Percentiles rank a stretch among this genome's conserved stretches.
Evolutionary conservation across 139 green algal species (phyloP).

Genomic region (Chlamydomonas sp.): DNA sequence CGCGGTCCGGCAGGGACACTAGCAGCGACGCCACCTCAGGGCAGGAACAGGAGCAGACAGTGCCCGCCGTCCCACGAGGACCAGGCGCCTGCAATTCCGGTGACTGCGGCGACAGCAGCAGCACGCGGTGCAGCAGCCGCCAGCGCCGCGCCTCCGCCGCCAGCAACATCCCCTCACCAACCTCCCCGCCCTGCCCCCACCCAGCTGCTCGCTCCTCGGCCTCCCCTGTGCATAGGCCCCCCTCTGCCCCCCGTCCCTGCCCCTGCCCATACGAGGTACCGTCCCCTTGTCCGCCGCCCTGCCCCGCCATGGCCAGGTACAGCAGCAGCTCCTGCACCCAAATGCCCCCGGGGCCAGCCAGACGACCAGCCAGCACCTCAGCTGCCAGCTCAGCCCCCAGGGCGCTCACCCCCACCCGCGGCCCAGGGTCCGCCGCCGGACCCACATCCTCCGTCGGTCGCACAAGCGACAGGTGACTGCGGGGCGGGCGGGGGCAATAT

Average conservation of each 20-base stretch:
- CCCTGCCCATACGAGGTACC: not conserved
- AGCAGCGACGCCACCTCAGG: conserved; percentile 28
- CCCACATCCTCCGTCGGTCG: conserved; percentile 7
- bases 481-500: not conserved
- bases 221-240: not conserved
- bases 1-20: conserved; percentile 47
- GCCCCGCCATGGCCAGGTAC: not conserved
- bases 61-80: not conserved
- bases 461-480: conserved; percentile 61
- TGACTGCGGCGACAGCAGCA: not conserved
- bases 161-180: too few species aligned
- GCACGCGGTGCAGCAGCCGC: too few species aligned
- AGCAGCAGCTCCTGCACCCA: conserved; percentile 45
- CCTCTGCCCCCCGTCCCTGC: not conserved
- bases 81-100: not conserved
- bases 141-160: too few species aligned
- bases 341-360: conserved; percentile 30
- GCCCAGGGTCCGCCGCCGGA: not conserved
- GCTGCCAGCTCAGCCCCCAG: conserved; percentile 26
- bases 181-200: not conserved
- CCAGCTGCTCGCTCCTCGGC: too few species aligned
- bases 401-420: conserved; percentile 34
- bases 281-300: not conserved
- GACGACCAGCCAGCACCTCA: conserved; percentile 46
- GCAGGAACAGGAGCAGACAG: not conserved